Evolutionary conservation across 2,329 filamentous ascomycete species (phyloP), one percentile per base, ranked within the genome.

Genomic region (Myriosclerotinia duriaeana): DNA sequence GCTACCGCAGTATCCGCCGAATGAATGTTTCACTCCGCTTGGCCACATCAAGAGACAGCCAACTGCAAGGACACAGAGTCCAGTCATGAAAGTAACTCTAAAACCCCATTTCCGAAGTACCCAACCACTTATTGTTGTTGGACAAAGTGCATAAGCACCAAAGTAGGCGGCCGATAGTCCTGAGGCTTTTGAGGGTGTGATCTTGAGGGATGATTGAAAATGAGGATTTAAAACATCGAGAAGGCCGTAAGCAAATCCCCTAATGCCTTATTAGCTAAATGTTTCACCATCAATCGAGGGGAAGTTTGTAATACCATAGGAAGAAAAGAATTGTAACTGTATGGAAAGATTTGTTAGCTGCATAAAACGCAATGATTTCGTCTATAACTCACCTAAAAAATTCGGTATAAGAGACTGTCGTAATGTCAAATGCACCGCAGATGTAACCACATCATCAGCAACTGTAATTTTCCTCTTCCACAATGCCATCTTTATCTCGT

Each of bases 1-100:
- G 71, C 81, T 84, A 46, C 84, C 85, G 72, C 89, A 92, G 78
- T 93, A 93, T 11, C 90, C 91, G 36, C 83, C 85, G 73, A 93
- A 93, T 20, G 86, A 90, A 65, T 83, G 78, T 71, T 85, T 80
- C 26, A 85, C 77, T 44, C 80, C 83, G 1, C 81, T 81, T 1
- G 84, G 84, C 84, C 84, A 86, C 78, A 85, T 85, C 74, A 85
- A 82, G 26, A 86, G 81, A 46, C 85, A 84, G n/a, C 85, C 85
- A 42, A 86, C 67, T 50, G 81, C 87, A 76, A 92, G 91, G 54
- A 92, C 82, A 66, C 78, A 81, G 8, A 93, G 81, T 48, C 90
- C 87, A 73, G 84, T 83, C 71, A 90, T 89, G 74, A 90, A 89
- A 3, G 87, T 87, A 54, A 83, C 84, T 56, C 86, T 82, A 74